Base-by-base conservation (phyloP, 2,329 filamentous ascomycete species). In the Lithohypha guttulata region DNA sequence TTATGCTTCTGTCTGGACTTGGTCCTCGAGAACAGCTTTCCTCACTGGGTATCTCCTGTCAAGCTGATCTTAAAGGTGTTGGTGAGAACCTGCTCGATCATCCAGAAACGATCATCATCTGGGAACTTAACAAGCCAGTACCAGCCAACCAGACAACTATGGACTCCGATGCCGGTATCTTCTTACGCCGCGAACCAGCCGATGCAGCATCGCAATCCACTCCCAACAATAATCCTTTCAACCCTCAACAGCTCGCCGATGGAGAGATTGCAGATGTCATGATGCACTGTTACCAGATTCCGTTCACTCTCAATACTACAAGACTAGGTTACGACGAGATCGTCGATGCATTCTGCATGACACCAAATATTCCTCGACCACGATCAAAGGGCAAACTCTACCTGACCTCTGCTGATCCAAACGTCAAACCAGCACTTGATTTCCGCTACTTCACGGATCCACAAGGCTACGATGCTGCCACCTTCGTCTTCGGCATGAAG, bases 211-310 rank as follows among this genome's bases (percentile, higher is more conserved):
- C 73, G 41, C 64, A 65, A 46, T 61, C 63, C 44, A 57, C 45
- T 6, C 44, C 42, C 2, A 34, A 44, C 6, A 39, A 30, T 27
- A 41, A 40, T 15, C 59, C 64, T 5, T 69, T 70, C 47, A 71
- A 68, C 48, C 66, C 69, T 11, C 54, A 61, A n/a, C 61, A 57
- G 4, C 55, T 72, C 27, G 58, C 64, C 2, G 84, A 93, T 51
- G 81, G 81, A 37, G 73, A 81, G 45, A 79, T 83, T 40, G 82
- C 81, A 47, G 86, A 94, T 56, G 65, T 93, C 54, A 93, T 93
- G 86, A 91, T 91, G 81, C 85, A 93, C 67, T 93, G 85, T 73
- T 93, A 93, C 68, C 86, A 93, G 64, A 93, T 93, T 51, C 85
- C 85, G 39, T 93, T 93, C 64, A 83, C 79, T 46, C 75, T 86